Evolutionary conservation across 176 grass and related monocot genomes (phyloP).

Genomic region (Musa schizocarpa): DNA sequence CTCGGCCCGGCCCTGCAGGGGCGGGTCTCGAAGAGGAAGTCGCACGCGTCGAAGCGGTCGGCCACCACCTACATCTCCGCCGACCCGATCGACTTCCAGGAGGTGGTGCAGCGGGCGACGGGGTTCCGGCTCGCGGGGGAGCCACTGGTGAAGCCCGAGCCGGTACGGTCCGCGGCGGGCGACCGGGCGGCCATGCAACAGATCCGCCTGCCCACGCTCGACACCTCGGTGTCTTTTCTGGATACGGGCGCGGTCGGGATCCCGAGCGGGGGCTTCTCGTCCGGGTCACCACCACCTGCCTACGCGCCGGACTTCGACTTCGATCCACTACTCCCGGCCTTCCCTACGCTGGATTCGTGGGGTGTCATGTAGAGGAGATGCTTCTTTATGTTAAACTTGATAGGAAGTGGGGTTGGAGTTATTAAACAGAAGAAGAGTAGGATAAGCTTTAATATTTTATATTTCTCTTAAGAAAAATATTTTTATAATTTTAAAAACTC

Average conservation of each 20-base stretch:
- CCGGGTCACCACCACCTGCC: not conserved
- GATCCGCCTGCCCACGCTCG: conserved; percentile 34
- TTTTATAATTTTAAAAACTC: too few species aligned
- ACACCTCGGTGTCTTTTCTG: conserved; percentile 34
- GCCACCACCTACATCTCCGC: conserved; percentile 86
- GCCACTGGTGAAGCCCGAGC: not conserved
- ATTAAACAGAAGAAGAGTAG: too few species aligned
- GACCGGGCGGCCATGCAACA: not conserved
- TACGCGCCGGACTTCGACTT: conserved; percentile 9
- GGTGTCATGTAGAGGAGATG: conserved; percentile 23
- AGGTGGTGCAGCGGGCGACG: conserved; percentile 86
- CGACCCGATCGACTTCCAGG: conserved; percentile 58
- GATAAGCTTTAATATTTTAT: too few species aligned
- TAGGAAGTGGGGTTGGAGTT: too few species aligned
- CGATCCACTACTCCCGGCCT: conserved; percentile 28
- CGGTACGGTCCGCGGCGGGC: not conserved
- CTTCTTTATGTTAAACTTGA: too few species aligned
- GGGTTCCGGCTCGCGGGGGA: conserved; percentile 24
- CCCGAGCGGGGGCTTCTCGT: not conserved
- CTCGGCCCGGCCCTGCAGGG: not conserved
- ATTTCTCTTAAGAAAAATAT: too few species aligned
- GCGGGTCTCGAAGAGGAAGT: conserved; percentile 49
- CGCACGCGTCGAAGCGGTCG: conserved; percentile 39
- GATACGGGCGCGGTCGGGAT: not conserved
- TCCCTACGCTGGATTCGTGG: conserved; percentile 84